Conservation (phyloP, 2,329 filamentous ascomycete genomes). For the Colletotrichum endophyticum region DNA sequence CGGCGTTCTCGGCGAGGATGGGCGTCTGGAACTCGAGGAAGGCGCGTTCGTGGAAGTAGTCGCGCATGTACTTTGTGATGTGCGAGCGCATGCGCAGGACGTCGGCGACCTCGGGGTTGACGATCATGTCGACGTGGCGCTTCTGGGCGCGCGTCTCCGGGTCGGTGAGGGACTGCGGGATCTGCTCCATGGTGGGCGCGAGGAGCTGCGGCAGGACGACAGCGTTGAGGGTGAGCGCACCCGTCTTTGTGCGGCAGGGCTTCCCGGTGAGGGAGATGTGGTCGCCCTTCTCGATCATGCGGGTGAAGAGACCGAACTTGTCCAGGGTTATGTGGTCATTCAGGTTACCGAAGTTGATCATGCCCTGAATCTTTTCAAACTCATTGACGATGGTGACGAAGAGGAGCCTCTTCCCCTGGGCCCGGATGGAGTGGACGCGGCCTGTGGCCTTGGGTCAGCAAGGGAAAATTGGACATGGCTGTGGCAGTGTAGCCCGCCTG, state of each 20-base stretch:
- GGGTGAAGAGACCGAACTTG: constrained; percentile 65
- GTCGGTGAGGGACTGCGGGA: constrained; percentile 74
- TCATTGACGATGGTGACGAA: constrained; percentile 84
- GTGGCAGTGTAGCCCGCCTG: not conserved
- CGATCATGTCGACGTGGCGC: constrained; percentile 86
- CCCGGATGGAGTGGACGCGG: constrained; percentile 75
- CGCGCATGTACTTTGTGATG: constrained; percentile 76
- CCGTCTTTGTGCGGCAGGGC: constrained; percentile 72
- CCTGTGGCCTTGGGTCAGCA: constrained; percentile 49
- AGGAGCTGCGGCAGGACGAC: constrained; percentile 72
- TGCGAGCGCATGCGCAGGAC: constrained; percentile 75
- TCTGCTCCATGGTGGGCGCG: constrained; percentile 78
- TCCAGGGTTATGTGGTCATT: constrained; percentile 34
- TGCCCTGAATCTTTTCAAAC: constrained; percentile 74
- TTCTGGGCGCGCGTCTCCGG: constrained; percentile 75
- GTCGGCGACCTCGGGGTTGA: constrained; percentile 71
- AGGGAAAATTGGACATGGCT: not conserved
- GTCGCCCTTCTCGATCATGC: constrained; percentile 79
- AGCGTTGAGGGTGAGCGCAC: constrained; percentile 77
- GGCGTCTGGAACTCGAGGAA: constrained; percentile 94
- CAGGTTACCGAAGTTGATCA: constrained; percentile 68
- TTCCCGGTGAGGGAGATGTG: constrained; percentile 76
- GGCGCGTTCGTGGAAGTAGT: constrained; percentile 71
- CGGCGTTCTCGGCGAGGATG: constrained; percentile 79
- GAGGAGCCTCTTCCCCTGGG: constrained; percentile 76